phyloP scores from a whole-genome alignment of 257 asterid species.

The Nicotiana knightiana region DNA sequence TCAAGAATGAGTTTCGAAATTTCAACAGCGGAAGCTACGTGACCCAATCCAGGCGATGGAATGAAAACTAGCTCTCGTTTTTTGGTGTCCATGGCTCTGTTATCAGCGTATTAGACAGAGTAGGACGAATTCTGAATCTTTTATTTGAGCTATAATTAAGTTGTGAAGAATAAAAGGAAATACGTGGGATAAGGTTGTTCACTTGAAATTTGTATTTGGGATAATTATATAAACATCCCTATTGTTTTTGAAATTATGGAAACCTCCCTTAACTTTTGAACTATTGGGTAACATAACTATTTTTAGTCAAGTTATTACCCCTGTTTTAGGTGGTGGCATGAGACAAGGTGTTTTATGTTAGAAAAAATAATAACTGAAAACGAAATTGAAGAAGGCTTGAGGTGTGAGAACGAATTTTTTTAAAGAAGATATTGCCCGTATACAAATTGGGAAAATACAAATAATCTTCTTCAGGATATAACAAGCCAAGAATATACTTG shows the following conservation, averaged over 20 bases:
- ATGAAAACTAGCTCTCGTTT: constrained; percentile 23
- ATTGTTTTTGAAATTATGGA: background rate
- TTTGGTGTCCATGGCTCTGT: background rate
- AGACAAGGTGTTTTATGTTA: no score
- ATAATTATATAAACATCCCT: background rate
- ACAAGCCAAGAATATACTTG: no score
- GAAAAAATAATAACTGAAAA: no score
- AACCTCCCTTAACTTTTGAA: background rate
- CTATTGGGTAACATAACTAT: background rate
- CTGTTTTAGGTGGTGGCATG: no score
- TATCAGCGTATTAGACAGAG: background rate
- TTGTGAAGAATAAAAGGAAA: background rate
- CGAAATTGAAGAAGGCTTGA: no score
- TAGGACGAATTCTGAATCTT: background rate
- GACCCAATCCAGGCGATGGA: constrained; percentile 28
- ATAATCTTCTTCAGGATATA: no score
- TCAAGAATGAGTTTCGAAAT: constrained; percentile 9
- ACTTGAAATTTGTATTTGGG: background rate
- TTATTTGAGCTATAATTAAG: background rate
- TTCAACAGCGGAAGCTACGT: constrained; percentile 19
- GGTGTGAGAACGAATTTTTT: no score
- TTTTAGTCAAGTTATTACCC: background rate
- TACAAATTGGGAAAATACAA: no score
- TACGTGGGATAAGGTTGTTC: background rate
- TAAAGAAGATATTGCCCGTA: no score